Conservation (phyloP, 371 early-diverging fungal genomes). For the Saksenaea oblongispora region DNA sequence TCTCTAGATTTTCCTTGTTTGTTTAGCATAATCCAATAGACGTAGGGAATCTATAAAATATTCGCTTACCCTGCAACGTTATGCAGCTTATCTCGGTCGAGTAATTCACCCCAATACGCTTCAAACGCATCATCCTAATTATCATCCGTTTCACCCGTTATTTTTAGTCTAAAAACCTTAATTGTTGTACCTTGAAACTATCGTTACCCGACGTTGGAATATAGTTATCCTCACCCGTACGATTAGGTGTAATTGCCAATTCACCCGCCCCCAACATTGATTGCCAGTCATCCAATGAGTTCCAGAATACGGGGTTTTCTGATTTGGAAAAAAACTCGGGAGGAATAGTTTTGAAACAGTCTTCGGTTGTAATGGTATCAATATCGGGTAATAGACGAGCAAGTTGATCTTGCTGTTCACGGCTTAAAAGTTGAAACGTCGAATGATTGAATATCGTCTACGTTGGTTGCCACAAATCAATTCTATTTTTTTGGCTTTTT, state of each 20-base stretch:
- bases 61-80: constrained; percentile 50
- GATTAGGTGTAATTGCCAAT: constrained; percentile 9
- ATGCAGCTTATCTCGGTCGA: constrained; percentile 45
- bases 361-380: constrained; percentile 18
- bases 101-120: constrained; percentile 41
- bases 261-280: constrained; percentile 28
- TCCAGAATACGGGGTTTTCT: constrained; percentile 41
- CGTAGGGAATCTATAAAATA: neutral
- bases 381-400: constrained; percentile 32
- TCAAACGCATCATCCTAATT: constrained; percentile 41
- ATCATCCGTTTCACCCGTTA: neutral
- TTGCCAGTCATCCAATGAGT: constrained; percentile 44
- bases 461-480: neutral
- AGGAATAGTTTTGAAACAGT: neutral
- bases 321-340: constrained; percentile 36
- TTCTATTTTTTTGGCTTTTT: constrained; percentile 6
- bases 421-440: constrained; percentile 39
- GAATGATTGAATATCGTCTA: constrained; percentile 42
- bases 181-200: constrained; percentile 4
- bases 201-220: neutral
- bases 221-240: neutral
- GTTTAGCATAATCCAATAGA: neutral
- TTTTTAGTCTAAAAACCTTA: constrained; percentile 2
- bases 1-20: constrained; percentile 24
- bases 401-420: constrained; percentile 35